Conservation (phyloP, 2,329 filamentous ascomycete species). For the Cercospora zeina region DNA sequence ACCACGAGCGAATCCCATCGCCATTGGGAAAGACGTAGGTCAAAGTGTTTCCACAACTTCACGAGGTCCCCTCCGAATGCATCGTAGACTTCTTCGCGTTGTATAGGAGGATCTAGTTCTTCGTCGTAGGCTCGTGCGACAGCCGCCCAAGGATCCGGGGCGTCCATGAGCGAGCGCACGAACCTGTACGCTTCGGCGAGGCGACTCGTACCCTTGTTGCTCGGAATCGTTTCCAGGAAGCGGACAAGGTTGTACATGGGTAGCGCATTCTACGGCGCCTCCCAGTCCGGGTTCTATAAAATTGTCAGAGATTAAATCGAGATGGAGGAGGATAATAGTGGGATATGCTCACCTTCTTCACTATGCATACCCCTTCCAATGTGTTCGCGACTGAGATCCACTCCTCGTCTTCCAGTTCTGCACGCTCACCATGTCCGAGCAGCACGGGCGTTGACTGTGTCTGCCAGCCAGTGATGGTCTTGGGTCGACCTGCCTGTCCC, state of each 20-base stretch:
- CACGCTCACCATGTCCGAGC: slow-evolving; percentile 89
- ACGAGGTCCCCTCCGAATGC: neutral
- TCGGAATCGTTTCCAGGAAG: slow-evolving; percentile 1
- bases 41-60: neutral
- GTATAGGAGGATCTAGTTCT: neutral
- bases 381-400: slow-evolving; percentile 90
- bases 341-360: slow-evolving; percentile 76
- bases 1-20: neutral
- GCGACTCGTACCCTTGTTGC: slow-evolving; percentile 3
- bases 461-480: slow-evolving; percentile 99
- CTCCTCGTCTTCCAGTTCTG: slow-evolving; percentile 95
- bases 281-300: slow-evolving; percentile 26
- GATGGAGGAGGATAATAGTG: neutral
- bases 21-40: neutral
- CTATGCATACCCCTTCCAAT: slow-evolving; percentile 90
- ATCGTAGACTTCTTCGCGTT: neutral
- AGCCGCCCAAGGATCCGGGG: neutral
- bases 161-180: neutral
- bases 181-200: neutral
- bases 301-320: neutral
- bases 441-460: slow-evolving; percentile 98
- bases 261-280: slow-evolving; percentile 19
- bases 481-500: slow-evolving; percentile 91
- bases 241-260: neutral
- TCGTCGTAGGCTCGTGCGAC: neutral